phyloP scores from a whole-genome alignment of 257 asterid species.

The Nicotiana paniculata region DNA sequence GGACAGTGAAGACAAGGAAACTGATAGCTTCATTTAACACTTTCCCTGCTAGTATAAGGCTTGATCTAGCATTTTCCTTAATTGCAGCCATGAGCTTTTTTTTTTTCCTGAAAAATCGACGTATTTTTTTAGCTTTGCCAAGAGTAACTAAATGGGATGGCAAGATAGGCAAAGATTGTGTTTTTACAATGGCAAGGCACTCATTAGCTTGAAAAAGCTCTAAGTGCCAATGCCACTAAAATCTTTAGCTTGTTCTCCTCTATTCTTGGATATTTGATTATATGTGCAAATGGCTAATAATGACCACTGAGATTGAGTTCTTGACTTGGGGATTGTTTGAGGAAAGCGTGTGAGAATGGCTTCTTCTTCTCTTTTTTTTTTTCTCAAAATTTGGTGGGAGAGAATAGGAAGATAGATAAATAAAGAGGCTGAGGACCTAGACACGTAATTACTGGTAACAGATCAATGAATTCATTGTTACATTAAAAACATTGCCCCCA shows the following conservation, averaged over 20 bases:
- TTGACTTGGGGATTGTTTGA: not conserved
- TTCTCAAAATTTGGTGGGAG: not conserved
- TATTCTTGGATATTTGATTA: not conserved
- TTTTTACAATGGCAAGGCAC: not conserved
- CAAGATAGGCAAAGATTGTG: not conserved
- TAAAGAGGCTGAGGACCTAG: conserved; percentile 9
- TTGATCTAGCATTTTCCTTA: conserved; percentile 17
- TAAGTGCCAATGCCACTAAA: not conserved
- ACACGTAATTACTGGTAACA: conserved; percentile 43
- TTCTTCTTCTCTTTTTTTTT: not conserved
- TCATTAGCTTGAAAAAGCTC: not conserved
- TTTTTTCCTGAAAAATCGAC: too few relatives aligned
- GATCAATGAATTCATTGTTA: conserved; percentile 31
- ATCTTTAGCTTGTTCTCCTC: not conserved
- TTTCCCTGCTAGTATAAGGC: conserved; percentile 24
- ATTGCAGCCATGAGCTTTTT: not conserved
- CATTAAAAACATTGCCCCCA: conserved; percentile 26
- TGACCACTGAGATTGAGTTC: not conserved
- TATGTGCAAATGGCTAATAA: not conserved
- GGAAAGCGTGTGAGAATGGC: conserved; percentile 14
- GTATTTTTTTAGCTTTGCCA: not conserved
- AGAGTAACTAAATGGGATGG: not conserved
- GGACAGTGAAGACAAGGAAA: conserved; percentile 38
- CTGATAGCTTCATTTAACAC: conserved; percentile 48
- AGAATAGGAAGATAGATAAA: conserved; percentile 3